These are phyloP conservation scores for Suillus bovinus DNA, from an alignment of 768 basidiomycete genomes.

Conservation along the genomic window DNA sequence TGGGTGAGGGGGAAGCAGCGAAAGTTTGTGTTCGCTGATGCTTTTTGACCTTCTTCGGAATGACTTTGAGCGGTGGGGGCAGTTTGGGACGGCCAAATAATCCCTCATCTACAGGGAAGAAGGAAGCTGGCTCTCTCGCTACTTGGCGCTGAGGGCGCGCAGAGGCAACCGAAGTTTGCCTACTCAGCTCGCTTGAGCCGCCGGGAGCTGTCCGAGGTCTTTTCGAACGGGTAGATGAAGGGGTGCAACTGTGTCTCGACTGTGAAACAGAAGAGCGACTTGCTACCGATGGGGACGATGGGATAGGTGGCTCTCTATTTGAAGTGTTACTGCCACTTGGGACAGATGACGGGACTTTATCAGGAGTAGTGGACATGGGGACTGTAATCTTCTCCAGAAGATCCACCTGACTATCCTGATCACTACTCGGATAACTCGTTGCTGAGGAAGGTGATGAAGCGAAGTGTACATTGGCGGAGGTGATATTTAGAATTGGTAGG, in stretches of 20 bases:
- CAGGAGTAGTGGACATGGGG: background rate
- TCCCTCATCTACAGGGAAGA: conserved; percentile 19
- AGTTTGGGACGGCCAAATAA: conserved; percentile 25
- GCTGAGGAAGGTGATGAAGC: background rate
- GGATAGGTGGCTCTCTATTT: background rate
- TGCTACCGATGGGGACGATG: background rate
- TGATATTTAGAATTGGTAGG: background rate
- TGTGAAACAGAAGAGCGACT: background rate
- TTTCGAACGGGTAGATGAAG: no score
- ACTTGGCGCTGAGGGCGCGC: background rate
- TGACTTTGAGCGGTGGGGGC: conserved; percentile 17
- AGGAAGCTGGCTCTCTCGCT: background rate
- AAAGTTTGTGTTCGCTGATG: conserved; percentile 17
- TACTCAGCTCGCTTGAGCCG: background rate
- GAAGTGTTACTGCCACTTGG: background rate
- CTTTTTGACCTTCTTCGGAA: conserved; percentile 3
- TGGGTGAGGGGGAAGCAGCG: background rate
- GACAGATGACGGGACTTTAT: no score
- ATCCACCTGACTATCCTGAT: background rate
- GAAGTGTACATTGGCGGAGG: background rate
- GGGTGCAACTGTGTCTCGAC: background rate
- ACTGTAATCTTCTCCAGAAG: background rate
- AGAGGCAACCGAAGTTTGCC: background rate
- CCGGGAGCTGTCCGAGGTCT: background rate
- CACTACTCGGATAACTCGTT: background rate